A percentile compares a stretch with the other conserved stretches of the same genome.
phyloP scores from a whole-genome alignment of 352 stramenopile species.

The Phytopythium litorale region DNA sequence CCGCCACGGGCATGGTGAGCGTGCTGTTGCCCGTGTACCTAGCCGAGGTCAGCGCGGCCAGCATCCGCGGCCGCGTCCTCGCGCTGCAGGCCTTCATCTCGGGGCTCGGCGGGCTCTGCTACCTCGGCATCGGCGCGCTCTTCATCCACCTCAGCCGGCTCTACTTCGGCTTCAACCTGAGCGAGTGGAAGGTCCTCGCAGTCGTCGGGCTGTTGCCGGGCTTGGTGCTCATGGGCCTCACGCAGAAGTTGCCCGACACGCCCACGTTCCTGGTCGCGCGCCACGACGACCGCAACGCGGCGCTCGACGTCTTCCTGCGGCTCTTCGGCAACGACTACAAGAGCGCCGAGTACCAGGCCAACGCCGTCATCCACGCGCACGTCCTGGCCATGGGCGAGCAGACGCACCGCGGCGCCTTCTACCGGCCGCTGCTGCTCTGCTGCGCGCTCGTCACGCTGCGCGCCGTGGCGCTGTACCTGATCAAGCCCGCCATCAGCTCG shows the following conservation, averaged over 20 bases:
- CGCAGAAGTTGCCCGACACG: constrained; percentile 72
- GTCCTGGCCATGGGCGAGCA: constrained; percentile 49
- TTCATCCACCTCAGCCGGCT: constrained; percentile 61
- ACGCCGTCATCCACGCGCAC: constrained; percentile 71
- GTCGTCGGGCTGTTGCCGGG: constrained; percentile 46
- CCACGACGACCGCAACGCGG: constrained; percentile 65
- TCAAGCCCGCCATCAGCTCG: constrained; percentile 50
- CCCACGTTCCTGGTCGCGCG: constrained; percentile 72
- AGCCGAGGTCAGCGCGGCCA: constrained; percentile 61
- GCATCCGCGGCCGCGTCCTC: constrained; percentile 54
- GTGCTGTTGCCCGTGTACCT: constrained; percentile 70
- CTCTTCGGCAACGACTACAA: constrained; percentile 49
- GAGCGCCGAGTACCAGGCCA: constrained; percentile 61
- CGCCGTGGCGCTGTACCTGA: constrained; percentile 38
- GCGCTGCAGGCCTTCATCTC: constrained; percentile 36
- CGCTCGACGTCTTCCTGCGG: constrained; percentile 53
- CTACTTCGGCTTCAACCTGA: constrained; percentile 78
- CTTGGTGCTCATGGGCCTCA: constrained; percentile 48
- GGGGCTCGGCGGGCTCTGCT: constrained; percentile 34
- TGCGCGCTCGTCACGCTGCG: constrained; percentile 44
- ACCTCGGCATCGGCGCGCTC: constrained; percentile 48
- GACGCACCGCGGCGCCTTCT: constrained; percentile 60
- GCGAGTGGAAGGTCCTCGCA: constrained; percentile 72
- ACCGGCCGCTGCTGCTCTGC: constrained; percentile 61
- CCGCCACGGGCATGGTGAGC: constrained; percentile 47